Evolutionary conservation across 768 basidiomycete genomes (phyloP).

Genomic region (Gymnopilus dilepis): DNA sequence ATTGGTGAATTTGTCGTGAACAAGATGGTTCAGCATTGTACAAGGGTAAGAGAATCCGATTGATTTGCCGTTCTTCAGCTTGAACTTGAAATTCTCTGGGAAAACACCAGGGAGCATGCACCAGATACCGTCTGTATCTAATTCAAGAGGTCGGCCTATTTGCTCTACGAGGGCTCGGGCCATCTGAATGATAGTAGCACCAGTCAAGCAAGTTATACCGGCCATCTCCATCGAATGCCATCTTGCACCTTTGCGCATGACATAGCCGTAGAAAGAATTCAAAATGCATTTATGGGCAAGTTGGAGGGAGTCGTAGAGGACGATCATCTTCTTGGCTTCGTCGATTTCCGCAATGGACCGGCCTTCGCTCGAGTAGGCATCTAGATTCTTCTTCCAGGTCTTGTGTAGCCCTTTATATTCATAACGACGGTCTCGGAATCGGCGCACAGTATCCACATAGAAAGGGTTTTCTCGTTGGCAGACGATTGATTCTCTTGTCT

Average conservation of each 20-base stretch:
- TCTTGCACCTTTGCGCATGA: slow-evolving; percentile 98
- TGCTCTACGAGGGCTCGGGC: slow-evolving; percentile 96
- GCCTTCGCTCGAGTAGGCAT: slow-evolving; percentile 68
- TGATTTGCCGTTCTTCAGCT: slow-evolving; percentile 84
- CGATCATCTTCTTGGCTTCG: slow-evolving; percentile 99
- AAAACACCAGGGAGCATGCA: slow-evolving; percentile 99
- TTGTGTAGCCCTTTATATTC: slow-evolving; percentile 99
- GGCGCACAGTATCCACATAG: slow-evolving; percentile 97
- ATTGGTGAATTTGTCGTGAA: slow-evolving; percentile 94
- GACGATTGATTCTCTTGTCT: slow-evolving; percentile 92
- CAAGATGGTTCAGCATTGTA: slow-evolving; percentile 99
- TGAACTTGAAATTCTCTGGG: slow-evolving; percentile 98
- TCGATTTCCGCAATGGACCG: slow-evolving; percentile 85
- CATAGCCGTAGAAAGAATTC: slow-evolving; percentile 99
- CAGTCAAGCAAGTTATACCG: slow-evolving; percentile 97
- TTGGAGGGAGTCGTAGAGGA: slow-evolving; percentile 97
- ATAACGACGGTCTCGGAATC: slow-evolving; percentile 96
- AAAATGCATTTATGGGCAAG: slow-evolving; percentile 99
- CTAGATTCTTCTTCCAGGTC: slow-evolving; percentile 99
- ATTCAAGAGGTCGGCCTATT: slow-evolving; percentile 94
- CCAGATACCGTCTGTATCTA: slow-evolving; percentile 99
- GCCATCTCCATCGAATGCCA: slow-evolving; percentile 99
- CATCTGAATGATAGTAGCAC: slow-evolving; percentile 98
- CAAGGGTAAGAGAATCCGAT: slow-evolving; percentile 95
- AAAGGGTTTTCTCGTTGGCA: slow-evolving; percentile 99